Evolutionary conservation across 2,329 filamentous ascomycete genomes (phyloP).

Genomic region (Immersiporthe knoxdaviesiana): DNA sequence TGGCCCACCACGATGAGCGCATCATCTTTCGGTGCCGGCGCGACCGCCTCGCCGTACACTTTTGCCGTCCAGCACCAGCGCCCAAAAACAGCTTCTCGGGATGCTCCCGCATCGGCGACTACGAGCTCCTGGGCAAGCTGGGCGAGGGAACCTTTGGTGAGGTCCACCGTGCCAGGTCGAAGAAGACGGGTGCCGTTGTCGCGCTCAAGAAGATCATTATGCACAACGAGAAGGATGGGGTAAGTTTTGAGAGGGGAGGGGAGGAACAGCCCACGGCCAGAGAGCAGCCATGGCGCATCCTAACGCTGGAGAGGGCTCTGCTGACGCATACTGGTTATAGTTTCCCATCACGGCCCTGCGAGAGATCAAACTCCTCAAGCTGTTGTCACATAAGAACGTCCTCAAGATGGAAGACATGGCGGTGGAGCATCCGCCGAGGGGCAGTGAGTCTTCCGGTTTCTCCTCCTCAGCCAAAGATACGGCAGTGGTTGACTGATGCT

Average conservation of each 20-base stretch:
- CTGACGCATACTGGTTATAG: constrained; percentile 41
- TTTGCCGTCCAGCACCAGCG: constrained; percentile 61
- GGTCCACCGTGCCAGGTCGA: constrained; percentile 85
- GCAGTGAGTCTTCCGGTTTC: constrained; percentile 50
- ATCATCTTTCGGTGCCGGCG: constrained; percentile 27
- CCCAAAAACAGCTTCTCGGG: constrained; percentile 71
- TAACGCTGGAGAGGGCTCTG: neutral
- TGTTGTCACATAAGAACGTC: constrained; percentile 89
- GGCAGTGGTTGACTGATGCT: constrained; percentile 31
- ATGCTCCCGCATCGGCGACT: constrained; percentile 81
- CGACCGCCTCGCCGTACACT: constrained; percentile 52
- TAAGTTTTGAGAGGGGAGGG: constrained; percentile 45
- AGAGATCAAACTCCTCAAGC: constrained; percentile 96
- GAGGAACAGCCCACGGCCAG: constrained; percentile 23
- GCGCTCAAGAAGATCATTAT: constrained; percentile 98
- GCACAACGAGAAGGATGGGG: constrained; percentile 98
- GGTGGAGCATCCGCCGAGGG: constrained; percentile 73
- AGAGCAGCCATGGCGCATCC: neutral
- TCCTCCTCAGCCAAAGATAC: constrained; percentile 9
- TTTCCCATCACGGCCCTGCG: constrained; percentile 98
- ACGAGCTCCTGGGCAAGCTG: constrained; percentile 80
- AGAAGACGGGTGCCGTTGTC: constrained; percentile 73
- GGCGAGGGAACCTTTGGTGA: constrained; percentile 97
- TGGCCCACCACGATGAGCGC: constrained; percentile 33
- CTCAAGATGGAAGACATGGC: constrained; percentile 93